Evolutionary conservation across 257 asterid species (phyloP), one percentile per base, ranked within the genome.

Genomic region (Scutellaria galericulata): DNA sequence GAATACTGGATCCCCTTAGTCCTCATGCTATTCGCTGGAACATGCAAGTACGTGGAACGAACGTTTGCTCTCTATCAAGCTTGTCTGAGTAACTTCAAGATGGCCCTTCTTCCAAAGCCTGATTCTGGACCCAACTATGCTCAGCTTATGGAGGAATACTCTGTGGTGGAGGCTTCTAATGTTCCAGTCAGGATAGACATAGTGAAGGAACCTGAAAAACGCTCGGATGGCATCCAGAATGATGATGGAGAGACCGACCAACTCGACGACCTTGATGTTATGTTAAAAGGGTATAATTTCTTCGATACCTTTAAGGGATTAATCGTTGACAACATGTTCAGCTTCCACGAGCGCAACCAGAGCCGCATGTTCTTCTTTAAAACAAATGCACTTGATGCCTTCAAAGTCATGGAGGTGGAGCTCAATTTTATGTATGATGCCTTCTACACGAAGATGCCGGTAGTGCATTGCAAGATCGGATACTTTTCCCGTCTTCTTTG

Each of bases 71-170:
- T 69, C 14, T 70, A 66, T 44, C 27, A 13, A 5, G 83, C 80
- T 5, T 70, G 83, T 68, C 20, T 68, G 7, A 35, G 41, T 12
- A 45, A 40, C 5, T 71, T 77, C 42, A 58, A 68, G 66, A 61
- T 53, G 4, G 74, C 85, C 0, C 40, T 77, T 56, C 60, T 41
- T 1, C 24, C 60, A 4, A 24, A 50, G 46, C 83, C 82, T 0
- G 78, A 81, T 15, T 54, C 82, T 1, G 85, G 82, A 1, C 81
- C 77, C 3, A 72, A 80, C 58, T 80, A 80, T 42, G 79, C 79
- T 4, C 68, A 64, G 63, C 59, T 76, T 4, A 76, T 80, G 84
- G 77, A 67, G 70, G 77, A 80, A 24, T 47, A 62, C 44, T 37
- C 61, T 0, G 41, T 72, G 6, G 56, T 41, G 59, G 6, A 55